A percentile compares a stretch with the other conserved stretches of the same genome.
Conservation (phyloP, 192 early-diverging fungal genomes). For the Rhizophagus clarus region DNA sequence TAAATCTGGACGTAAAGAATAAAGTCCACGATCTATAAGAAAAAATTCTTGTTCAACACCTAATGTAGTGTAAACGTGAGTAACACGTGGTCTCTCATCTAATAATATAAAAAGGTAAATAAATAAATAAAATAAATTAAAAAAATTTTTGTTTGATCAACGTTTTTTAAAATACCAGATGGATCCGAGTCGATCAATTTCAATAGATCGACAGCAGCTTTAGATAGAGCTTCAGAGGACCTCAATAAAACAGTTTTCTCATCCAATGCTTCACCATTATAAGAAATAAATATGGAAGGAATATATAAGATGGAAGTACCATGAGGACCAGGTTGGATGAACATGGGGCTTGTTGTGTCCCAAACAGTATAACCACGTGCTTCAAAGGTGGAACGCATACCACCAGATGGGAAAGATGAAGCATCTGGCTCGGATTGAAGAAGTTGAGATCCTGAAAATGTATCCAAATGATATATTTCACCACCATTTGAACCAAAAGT, state of each 20-base stretch:
- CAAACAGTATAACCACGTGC: constrained; percentile 99
- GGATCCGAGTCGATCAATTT: constrained; percentile 65
- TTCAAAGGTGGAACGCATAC: constrained; percentile 98
- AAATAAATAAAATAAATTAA: too few species aligned
- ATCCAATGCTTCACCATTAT: constrained; percentile 98
- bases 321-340: constrained; percentile 89
- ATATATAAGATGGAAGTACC: constrained; percentile 93
- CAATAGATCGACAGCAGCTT: constrained; percentile 78
- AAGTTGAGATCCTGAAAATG: constrained; percentile 96
- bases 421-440: constrained; percentile 99
- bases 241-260: constrained; percentile 98
- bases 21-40: constrained; percentile 94
- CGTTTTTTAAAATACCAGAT: constrained; percentile 42
- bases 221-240: constrained; percentile 86
- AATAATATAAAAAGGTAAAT: too few species aligned
- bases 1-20: constrained; percentile 92
- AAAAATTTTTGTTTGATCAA: too few species aligned
- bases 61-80: constrained; percentile 88
- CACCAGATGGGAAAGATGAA: constrained; percentile 98
- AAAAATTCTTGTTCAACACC: constrained; percentile 99
- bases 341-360: constrained; percentile 98
- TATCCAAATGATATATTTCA: constrained; percentile 89
- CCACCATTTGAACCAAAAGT: constrained; percentile 82
- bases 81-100: constrained; percentile 55
- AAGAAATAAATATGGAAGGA: constrained; percentile 98